phyloP scores from a whole-genome alignment of 352 stramenopile genomes.

The Blastocystis sp. region DNA sequence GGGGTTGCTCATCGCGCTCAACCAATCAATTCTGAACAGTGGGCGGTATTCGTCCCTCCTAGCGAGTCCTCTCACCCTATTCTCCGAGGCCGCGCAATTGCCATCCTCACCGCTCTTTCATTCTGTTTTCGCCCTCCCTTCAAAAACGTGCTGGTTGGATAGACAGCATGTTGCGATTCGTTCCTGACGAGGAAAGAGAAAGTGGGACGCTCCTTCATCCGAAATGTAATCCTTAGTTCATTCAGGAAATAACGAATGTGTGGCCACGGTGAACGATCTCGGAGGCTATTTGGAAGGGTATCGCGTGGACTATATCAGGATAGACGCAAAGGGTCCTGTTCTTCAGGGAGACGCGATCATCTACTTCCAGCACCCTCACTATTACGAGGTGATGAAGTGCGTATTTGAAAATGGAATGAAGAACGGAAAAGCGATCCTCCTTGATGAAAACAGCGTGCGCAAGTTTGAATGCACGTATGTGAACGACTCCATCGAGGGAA shows the following conservation, averaged over 20 bases:
- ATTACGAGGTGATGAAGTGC: slow-evolving; percentile 33
- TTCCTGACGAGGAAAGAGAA: slow-evolving; percentile 2
- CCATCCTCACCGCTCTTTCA: too few species aligned
- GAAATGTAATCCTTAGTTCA: slow-evolving; percentile 22
- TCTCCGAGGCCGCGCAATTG: too few species aligned
- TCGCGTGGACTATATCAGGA: slow-evolving; percentile 27
- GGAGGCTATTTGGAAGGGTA: slow-evolving; percentile 53
- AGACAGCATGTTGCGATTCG: slow-evolving; percentile 47
- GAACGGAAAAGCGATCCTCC: slow-evolving; percentile 7
- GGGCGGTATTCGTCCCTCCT: too few species aligned
- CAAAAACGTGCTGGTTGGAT: too few species aligned
- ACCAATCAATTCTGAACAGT: too few species aligned
- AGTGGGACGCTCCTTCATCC: not conserved
- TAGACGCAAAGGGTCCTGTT: not conserved
- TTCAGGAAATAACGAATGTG: not conserved
- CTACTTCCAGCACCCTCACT: slow-evolving; percentile 43
- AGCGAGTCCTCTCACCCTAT: too few species aligned
- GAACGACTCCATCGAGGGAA: slow-evolving; percentile 42
- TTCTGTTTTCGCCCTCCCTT: too few species aligned
- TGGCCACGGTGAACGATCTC: slow-evolving; percentile 12
- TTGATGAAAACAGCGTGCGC: slow-evolving; percentile 33
- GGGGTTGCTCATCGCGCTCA: slow-evolving; percentile 22
- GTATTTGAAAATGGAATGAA: slow-evolving; percentile 7
- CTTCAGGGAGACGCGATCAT: slow-evolving; percentile 26
- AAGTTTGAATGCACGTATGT: slow-evolving; percentile 26